Percentiles rank a stretch among this genome's conserved stretches.
phyloP scores from a whole-genome alignment of 1,284 basidiomycete genomes.

The Ceraceosorus bombacis region DNA sequence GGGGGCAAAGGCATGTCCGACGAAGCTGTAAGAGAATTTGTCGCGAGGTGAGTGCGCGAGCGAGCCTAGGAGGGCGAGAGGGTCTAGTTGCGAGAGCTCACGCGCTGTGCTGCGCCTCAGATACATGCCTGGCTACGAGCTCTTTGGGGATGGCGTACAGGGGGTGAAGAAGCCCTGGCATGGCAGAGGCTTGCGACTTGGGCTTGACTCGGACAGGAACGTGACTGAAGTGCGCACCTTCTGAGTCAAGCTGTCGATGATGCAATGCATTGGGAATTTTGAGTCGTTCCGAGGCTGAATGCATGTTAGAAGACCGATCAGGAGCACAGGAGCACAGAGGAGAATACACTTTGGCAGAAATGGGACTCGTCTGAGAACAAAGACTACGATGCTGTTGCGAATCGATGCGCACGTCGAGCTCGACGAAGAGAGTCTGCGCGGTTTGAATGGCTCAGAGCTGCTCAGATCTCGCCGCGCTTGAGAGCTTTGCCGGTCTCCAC shows the following conservation, averaged over 20 bases:
- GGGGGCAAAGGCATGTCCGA: slow-evolving; percentile 82
- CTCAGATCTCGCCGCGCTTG: not conserved
- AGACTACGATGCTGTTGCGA: too few species aligned
- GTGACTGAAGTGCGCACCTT: not conserved
- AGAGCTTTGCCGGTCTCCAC: not conserved
- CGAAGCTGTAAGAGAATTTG: slow-evolving; percentile 62
- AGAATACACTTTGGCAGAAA: too few species aligned
- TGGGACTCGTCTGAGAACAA: too few species aligned
- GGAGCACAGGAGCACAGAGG: too few species aligned
- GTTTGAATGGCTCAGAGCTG: too few species aligned
- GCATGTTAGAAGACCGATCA: too few species aligned
- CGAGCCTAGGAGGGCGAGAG: not conserved
- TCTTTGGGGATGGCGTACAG: slow-evolving; percentile 12
- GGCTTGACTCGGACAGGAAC: not conserved
- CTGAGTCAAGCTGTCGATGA: not conserved
- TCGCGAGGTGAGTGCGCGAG: slow-evolving; percentile 16
- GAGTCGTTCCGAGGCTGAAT: too few species aligned
- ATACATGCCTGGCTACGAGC: slow-evolving; percentile 29
- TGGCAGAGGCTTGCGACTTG: slow-evolving; percentile 3
- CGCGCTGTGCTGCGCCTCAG: slow-evolving; percentile 2
- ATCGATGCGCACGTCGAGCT: too few species aligned
- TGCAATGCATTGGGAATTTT: too few species aligned
- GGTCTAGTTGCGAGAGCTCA: not conserved
- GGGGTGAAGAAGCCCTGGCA: slow-evolving; percentile 5
- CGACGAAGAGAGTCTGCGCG: too few species aligned